Base-by-base conservation (phyloP, 2,329 filamentous ascomycete genomes). In the Clarireedia homoeocarpa region DNA sequence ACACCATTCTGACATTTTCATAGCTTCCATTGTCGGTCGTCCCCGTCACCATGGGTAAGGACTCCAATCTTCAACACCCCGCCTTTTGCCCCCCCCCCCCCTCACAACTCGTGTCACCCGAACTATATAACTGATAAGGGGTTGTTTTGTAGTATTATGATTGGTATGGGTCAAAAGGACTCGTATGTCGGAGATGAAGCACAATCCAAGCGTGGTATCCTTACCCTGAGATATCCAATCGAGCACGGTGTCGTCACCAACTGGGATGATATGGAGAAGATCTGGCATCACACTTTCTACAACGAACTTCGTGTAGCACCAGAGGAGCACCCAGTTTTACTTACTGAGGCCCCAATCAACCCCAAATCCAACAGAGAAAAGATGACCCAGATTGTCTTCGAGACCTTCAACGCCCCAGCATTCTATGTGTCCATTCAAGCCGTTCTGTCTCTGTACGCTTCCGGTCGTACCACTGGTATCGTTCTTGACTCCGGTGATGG, bases 191-290 rank as follows among this genome's bases (percentile, higher is more conserved):
- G 94, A 84, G 94, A 99, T 81, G 94, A 99, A 84, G 94, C 94
- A 80, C 94, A 99, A 84, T 99, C 94, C 75, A 99, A 99, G 91
- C 92, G 94, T 94, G 94, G 94, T 96, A 97, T 99, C 81, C 86
- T 99, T 71, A 97, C 92, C 65, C 85, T 99, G 75, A 88, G 94
- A 83, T 99, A 99, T 81, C 94, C 94, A 74, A 99, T 99, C 76
- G 94, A 99, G 85, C 94, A 99, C 86, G 94, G 94, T 94, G 94
- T 99, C 72, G 94, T 99, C 75, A 99, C 94, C 81, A 97, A 97
- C 89, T 99, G 94, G 94, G 94, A 99, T 77, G 94, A 97, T 78
- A 97, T 97, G 94, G 94, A 97, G 84, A 97, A 97, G 88, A 97
- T 99, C 71, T 99, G 94, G 94, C 94, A 99, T 79, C 94, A 99